Evolutionary conservation across 768 basidiomycete species (phyloP), one percentile per base, ranked within the genome.

Genomic region (Gymnopilus dilepis): DNA sequence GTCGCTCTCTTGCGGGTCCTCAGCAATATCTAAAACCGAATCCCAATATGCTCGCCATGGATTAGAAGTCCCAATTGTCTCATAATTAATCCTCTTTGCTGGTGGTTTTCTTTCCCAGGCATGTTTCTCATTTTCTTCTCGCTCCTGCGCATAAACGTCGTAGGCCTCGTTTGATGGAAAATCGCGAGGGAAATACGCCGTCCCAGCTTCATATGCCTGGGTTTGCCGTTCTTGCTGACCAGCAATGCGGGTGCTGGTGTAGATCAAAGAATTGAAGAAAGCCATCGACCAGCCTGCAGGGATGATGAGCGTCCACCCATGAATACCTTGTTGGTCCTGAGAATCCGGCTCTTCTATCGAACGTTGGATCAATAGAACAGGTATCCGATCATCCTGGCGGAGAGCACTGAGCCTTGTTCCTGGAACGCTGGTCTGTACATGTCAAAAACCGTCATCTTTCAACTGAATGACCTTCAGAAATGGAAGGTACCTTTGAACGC

Each of bases 271-370:
- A 40, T 82, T 82, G 63, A 92, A 86, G 76, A 99, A 94, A 1
- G 95, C 82, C 89, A 95, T 97, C 0, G 85, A 84, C 95, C 95
- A 99, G 12, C 94, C 95, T 1, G 86, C 80, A 3, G 97, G 97
- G 31, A 97, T 72, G 47, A 97, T 79, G 8, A 99, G 77, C 7
- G 89, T 94, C 90, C 93, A 97, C 38, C 96, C 95, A 67, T 95
- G 88, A 30, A 94, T 77, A 1, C 82, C 77, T 64, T 80, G 77
- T 9, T 69, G 72, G 42, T 74, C 72, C 15, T 73, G 67, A 15
- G 67, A 61, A 40, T 59, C 58, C 24, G 71, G 58, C 9, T 65
- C 54, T 59, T 87, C 86, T 21, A 92, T 68, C 9, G 93, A 89
- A 21, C 86, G 86, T 70, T 95, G 94, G 6, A 96, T 84, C 47